Evolutionary conservation across 2,329 filamentous ascomycete genomes (phyloP).

Genomic region (Atkinsonella hypoxylon): DNA sequence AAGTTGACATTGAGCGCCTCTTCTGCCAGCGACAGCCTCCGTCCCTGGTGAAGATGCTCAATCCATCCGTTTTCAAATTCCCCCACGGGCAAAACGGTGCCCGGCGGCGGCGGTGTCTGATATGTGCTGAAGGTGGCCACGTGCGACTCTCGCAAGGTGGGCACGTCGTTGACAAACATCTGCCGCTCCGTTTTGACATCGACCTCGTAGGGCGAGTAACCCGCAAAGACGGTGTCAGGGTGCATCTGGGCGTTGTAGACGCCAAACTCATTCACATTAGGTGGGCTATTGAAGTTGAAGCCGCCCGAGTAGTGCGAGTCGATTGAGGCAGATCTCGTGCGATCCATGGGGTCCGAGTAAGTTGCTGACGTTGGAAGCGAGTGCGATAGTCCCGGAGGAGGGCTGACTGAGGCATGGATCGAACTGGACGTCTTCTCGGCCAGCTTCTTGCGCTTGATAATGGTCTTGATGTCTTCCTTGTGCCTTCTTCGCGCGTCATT

Average conservation of each 20-base stretch:
- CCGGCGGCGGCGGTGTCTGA: constrained; percentile 62
- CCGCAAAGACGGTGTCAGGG: constrained; percentile 43
- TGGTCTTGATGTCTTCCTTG: constrained; percentile 93
- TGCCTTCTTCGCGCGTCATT: constrained; percentile 72
- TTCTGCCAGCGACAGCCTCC: constrained; percentile 53
- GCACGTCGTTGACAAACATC: constrained; percentile 85
- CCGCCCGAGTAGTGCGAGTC: constrained; percentile 65
- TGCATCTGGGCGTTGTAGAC: constrained; percentile 54
- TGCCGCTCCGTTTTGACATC: constrained; percentile 94
- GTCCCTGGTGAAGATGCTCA: constrained; percentile 23
- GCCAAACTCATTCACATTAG: constrained; percentile 41
- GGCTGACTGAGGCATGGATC: constrained; percentile 45
- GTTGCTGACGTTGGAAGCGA: constrained; percentile 72
- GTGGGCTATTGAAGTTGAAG: constrained; percentile 61
- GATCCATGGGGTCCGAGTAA: constrained; percentile 61
- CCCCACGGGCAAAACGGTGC: constrained; percentile 52
- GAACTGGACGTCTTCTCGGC: constrained; percentile 64
- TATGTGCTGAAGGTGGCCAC: constrained; percentile 91
- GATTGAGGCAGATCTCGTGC: constrained; percentile 64
- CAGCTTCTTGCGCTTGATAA: constrained; percentile 95
- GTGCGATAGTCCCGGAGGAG: constrained; percentile 68
- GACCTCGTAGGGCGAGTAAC: constrained; percentile 75
- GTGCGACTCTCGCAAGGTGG: constrained; percentile 72
- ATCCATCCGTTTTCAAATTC: constrained; percentile 52
- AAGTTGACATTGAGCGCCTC: constrained; percentile 64